A percentile compares a stretch with the other conserved stretches of the same genome.
These are phyloP conservation scores for Macroventuria anomochaeta DNA, from an alignment of 2,329 filamentous ascomycete species.

Conservation along the genomic window DNA sequence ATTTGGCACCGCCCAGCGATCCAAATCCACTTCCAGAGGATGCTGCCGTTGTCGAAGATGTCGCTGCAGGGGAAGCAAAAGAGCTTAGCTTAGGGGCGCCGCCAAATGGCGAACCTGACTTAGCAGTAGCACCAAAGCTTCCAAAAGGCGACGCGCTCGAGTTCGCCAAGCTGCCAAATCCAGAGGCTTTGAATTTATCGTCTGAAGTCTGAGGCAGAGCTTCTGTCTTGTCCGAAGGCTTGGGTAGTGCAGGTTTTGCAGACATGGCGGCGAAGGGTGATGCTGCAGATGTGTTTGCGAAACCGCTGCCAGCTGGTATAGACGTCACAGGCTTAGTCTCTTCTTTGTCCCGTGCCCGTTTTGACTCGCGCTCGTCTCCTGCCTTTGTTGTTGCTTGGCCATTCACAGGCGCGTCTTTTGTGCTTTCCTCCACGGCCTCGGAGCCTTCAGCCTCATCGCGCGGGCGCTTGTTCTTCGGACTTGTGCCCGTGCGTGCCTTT, in stretches of 20 bases:
- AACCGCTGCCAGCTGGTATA: conserved; percentile 51
- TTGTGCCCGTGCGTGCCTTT: conserved; percentile 32
- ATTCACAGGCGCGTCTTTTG: conserved; percentile 18
- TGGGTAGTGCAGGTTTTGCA: conserved; percentile 42
- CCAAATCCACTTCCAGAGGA: conserved; percentile 38
- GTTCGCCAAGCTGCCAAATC: conserved; percentile 52
- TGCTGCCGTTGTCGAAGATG: conserved; percentile 19
- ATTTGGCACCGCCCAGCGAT: conserved; percentile 40
- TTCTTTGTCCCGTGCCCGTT: conserved; percentile 46
- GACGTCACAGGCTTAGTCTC: conserved; percentile 29
- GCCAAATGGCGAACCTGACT: conserved; percentile 48
- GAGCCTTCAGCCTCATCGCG: conserved; percentile 40
- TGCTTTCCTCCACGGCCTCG: conserved; percentile 17
- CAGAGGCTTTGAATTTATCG: conserved; percentile 60
- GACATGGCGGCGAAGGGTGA: conserved; percentile 58
- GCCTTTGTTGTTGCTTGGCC: conserved; percentile 24
- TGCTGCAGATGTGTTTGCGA: conserved; percentile 53
- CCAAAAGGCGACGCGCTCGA: conserved; percentile 49
- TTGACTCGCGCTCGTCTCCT: conserved; percentile 44
- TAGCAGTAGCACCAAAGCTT: conserved; percentile 24
- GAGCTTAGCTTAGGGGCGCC: conserved; percentile 38
- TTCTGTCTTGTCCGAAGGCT: conserved; percentile 25
- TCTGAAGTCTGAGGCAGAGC: conserved; percentile 49
- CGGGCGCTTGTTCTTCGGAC: conserved; percentile 59
- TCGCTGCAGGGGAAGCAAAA: conserved; percentile 33